Base-by-base conservation (phyloP, 2,329 filamentous ascomycete species). In the Paecilomyces dactylethromorphus region DNA sequence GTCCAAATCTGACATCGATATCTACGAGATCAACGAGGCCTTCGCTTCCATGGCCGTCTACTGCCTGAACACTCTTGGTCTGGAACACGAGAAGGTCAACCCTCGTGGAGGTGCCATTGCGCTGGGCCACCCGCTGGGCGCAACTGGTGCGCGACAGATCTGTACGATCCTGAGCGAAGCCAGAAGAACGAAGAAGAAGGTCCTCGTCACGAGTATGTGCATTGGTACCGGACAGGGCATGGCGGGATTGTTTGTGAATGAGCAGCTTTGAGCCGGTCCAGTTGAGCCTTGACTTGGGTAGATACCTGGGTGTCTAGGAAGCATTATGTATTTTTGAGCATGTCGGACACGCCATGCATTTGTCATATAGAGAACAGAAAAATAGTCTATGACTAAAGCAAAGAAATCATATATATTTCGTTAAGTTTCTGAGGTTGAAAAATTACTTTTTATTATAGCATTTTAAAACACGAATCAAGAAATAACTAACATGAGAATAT, bases 21-120 rank as follows among this genome's bases (percentile, higher is more conserved):
- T 97, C 35, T 82, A 93, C 66, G 94, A 97, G 83, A 78, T 99
- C 71, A 99, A 99, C 80, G 94, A 99, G 83, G 94, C 94, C 1
- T 99, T 99, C 70, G 93, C 92, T 22, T 94, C 90, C 56, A 97
- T 97, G 94, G 92, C 91, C 1, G 92, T 97, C 31, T 97, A 97
- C 84, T 96, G 92, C 78, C 79, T 89, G 58, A 82, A 91, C 68
- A 85, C 93, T 75, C 69, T 81, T 10, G 68, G 84, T 69, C 57
- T 86, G 74, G 83, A 87, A 63, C 78, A 84, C 56, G 85, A 84
- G 18, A 88, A 84, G 77, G 87, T 97, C n/a, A 97, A 97, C 77
- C 92, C 92, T 0, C 90, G 94, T 60, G 93, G 93, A 57, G 93
- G 93, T 33, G 93, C 93, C 2, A 97, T 97, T 74, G 93, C 93